These are phyloP conservation scores for Daldinia caldariorum DNA, from an alignment of 495 filamentous ascomycete species.

Conservation along the genomic window DNA sequence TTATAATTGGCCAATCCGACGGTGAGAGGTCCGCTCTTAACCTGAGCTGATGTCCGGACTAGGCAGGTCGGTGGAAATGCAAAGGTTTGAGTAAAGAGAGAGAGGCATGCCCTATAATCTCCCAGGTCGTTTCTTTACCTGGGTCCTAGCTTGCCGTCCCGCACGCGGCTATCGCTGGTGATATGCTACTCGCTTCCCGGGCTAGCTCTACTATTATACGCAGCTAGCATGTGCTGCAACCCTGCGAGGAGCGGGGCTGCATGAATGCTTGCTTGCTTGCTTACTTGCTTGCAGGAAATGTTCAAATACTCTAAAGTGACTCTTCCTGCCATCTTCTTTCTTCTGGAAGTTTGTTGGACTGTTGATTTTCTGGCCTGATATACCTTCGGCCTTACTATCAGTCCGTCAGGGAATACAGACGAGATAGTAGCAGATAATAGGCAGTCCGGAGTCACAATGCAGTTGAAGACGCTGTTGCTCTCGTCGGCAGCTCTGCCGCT, in stretches of 20 bases:
- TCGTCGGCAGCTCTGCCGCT: slow-evolving; percentile 51
- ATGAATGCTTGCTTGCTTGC: background rate
- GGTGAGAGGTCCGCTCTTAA: slow-evolving; percentile 26
- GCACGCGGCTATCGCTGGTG: slow-evolving; percentile 27
- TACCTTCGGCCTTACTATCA: background rate
- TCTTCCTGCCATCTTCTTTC: slow-evolving; percentile 18
- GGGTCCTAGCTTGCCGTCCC: slow-evolving; percentile 32
- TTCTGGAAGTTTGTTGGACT: slow-evolving; percentile 4
- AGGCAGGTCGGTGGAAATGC: slow-evolving; percentile 27
- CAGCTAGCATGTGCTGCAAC: slow-evolving; percentile 23
- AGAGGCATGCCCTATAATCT: background rate
- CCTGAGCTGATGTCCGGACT: slow-evolving; percentile 22
- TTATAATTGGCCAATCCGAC: slow-evolving; percentile 34
- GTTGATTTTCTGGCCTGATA: slow-evolving; percentile 10
- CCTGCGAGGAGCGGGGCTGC: slow-evolving; percentile 36
- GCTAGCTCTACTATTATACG: slow-evolving; percentile 16
- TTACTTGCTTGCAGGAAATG: background rate
- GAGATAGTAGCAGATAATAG: background rate
- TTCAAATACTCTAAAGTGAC: slow-evolving; percentile 22
- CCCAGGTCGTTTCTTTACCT: background rate
- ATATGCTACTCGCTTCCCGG: slow-evolving; percentile 10
- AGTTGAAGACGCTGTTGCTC: slow-evolving; percentile 41
- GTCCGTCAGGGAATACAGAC: background rate
- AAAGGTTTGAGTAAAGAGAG: background rate
- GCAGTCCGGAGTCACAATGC: slow-evolving; percentile 24